These are phyloP conservation scores for Chaetoceros tenuissimus DNA, from an alignment of 108 stramenopile genomes.

Conservation along the genomic window DNA sequence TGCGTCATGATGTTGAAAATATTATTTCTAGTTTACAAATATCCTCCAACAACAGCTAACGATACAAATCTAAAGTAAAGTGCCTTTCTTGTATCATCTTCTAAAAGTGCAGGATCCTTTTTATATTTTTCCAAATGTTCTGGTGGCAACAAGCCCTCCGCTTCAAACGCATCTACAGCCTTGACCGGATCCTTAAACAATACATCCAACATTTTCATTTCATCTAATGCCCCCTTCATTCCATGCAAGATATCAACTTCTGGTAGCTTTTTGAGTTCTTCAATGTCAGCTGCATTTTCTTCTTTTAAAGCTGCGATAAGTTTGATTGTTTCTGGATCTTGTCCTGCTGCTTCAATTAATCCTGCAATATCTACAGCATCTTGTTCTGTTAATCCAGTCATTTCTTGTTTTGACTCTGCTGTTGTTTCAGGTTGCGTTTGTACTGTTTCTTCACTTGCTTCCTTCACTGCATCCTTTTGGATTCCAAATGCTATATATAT, in stretches of 20 bases:
- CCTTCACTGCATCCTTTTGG: too few species aligned
- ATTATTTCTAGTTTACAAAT: conserved; percentile 18
- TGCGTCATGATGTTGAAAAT: too few species aligned
- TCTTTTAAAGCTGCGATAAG: conserved; percentile 40
- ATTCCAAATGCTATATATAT: too few species aligned
- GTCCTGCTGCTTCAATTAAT: conserved; percentile 31
- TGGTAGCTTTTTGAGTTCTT: conserved; percentile 19
- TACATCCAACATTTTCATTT: conserved; percentile 44
- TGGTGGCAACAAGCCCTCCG: conserved; percentile 59
- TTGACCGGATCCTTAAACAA: conserved; percentile 48
- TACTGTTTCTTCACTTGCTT: too few species aligned
- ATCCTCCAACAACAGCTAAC: conserved; percentile 45
- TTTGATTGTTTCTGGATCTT: conserved; percentile 42
- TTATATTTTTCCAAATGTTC: conserved; percentile 43
- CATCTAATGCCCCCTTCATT: conserved; percentile 43
- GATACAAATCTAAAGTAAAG: conserved; percentile 54
- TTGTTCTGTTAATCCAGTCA: conserved; percentile 5
- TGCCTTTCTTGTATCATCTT: conserved; percentile 44
- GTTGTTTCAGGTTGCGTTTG: too few species aligned
- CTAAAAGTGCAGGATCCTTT: conserved; percentile 47
- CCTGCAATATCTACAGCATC: conserved; percentile 51
- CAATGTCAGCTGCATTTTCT: conserved; percentile 18
- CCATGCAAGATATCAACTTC: conserved; percentile 35
- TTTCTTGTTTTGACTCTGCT: too few species aligned
- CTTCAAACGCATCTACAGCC: conserved; percentile 48